Evolutionary conservation across 2,329 filamentous ascomycete species (phyloP), one percentile per base, ranked within the genome.

Genomic region (Fusarium mexicanum): DNA sequence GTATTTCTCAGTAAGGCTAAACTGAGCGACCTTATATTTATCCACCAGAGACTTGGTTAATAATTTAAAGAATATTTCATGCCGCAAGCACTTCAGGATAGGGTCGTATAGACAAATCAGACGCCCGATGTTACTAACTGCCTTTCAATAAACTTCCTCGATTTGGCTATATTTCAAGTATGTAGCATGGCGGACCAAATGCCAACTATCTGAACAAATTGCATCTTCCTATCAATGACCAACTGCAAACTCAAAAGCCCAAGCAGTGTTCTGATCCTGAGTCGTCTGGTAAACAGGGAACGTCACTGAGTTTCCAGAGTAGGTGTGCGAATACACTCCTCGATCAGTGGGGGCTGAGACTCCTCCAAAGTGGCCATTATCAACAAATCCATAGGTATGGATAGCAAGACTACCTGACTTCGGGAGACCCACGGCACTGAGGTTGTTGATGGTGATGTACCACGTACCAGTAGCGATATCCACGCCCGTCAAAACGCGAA

Each of bases 21-120:
- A 2, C 8, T 35, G 3, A 17, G 33, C 16, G 3, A 4, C 33
- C 3, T 3, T 1, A 35, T 35, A 8, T 1, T 35, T 17, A 1
- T 8, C 8, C 7, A 3, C 8, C 3, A 35, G 1, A 35, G 14
- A 35, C 3, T 35, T 35, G 33, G 16, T 26, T 26, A 26, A 4
- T 26, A 26, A 26, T 26, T 17, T 35, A 8, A 35, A 35, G 33
- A 35, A 13, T 35, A 1, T 35, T 4, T 35, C 3, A 35, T 35
- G 33, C 33, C 33, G 2, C 33, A 16, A 35, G 33, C 33, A 33
- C 40, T 41, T 9, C 40, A 41, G 8, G 22, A n/a, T 9, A 16
- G 1, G 22, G 8, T 41, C 13, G 5, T 1, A 38, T 11, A 41
- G 8, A 41, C 40, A 41, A 9, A 41, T 4, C 13, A 41, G 5